phyloP scores from a whole-genome alignment of 1,284 basidiomycete species.

The Peniophora sp. region DNA sequence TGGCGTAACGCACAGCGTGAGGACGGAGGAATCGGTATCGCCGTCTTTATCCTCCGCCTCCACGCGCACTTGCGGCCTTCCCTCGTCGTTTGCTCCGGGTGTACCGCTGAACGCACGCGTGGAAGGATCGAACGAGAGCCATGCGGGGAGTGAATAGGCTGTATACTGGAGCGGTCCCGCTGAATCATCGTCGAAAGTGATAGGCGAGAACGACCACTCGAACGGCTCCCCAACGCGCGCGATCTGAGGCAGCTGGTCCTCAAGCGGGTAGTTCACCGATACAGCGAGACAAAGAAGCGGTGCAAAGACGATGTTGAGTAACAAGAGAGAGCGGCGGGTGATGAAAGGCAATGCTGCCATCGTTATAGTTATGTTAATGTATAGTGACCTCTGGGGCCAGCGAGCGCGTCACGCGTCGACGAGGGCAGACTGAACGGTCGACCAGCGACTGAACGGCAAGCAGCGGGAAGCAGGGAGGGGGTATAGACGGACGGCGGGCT shows the following conservation, averaged over 20 bases:
- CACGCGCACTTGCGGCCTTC: conserved; percentile 45
- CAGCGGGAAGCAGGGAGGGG: background rate
- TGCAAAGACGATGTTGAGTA: conserved; percentile 30
- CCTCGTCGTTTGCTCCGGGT: conserved; percentile 49
- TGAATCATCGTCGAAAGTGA: conserved; percentile 46
- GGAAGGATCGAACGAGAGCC: conserved; percentile 57
- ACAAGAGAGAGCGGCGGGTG: conserved; percentile 11
- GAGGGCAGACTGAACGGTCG: background rate
- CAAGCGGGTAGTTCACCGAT: conserved; percentile 40
- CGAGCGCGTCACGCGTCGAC: background rate
- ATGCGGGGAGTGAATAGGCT: conserved; percentile 45
- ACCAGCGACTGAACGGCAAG: background rate
- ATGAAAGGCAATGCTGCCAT: background rate
- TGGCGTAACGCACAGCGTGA: conserved; percentile 57
- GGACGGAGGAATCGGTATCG: conserved; percentile 38
- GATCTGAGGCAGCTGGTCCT: conserved; percentile 54
- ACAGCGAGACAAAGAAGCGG: conserved; percentile 32
- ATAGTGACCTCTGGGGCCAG: background rate
- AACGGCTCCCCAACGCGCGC: conserved; percentile 52
- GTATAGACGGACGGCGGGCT: no score
- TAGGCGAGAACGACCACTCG: conserved; percentile 53
- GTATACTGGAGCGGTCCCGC: conserved; percentile 34
- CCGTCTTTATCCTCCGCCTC: conserved; percentile 41
- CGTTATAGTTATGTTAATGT: background rate
- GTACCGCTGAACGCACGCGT: conserved; percentile 49